These are phyloP conservation scores for Xerocomellus dryophilus DNA, from an alignment of 768 basidiomycete genomes.

Conservation along the genomic window DNA sequence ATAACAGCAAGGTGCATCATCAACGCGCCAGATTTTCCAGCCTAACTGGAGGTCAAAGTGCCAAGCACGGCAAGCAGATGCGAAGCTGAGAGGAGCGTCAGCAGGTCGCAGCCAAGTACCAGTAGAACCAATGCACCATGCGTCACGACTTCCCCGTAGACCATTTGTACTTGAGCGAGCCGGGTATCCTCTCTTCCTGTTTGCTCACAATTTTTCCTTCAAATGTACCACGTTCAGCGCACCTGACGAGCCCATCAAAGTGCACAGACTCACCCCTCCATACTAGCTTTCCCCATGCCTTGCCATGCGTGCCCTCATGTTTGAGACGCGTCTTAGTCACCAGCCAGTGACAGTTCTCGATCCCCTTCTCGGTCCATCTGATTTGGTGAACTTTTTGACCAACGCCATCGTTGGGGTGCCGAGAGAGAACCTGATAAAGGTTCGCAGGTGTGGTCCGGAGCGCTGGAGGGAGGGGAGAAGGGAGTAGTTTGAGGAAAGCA, in stretches of 20 bases:
- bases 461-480: conserved; percentile 55
- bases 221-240: conserved; percentile 9
- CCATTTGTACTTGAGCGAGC: conserved; percentile 77
- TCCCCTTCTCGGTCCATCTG: conserved; percentile 70
- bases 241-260: background rate
- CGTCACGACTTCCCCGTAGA: conserved; percentile 43
- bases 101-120: background rate
- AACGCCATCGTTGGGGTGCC: conserved; percentile 62
- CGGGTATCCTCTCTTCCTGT: conserved; percentile 61
- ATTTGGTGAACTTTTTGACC: conserved; percentile 69
- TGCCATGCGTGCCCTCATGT: conserved; percentile 70
- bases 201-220: conserved; percentile 60
- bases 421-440: conserved; percentile 70
- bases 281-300: conserved; percentile 75
- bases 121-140: conserved; percentile 3
- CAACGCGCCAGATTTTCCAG: background rate
- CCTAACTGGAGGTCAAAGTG: too few species aligned
- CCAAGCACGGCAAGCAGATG: background rate
- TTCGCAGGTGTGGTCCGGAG: conserved; percentile 57
- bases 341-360: conserved; percentile 68
- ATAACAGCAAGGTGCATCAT: background rate
- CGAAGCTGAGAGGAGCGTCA: background rate
- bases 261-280: conserved; percentile 64
- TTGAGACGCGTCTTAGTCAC: conserved; percentile 73
- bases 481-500: conserved; percentile 55